These are phyloP conservation scores for Byssochlamys sp. DNA, from an alignment of 2,329 filamentous ascomycete species.

Conservation along the genomic window DNA sequence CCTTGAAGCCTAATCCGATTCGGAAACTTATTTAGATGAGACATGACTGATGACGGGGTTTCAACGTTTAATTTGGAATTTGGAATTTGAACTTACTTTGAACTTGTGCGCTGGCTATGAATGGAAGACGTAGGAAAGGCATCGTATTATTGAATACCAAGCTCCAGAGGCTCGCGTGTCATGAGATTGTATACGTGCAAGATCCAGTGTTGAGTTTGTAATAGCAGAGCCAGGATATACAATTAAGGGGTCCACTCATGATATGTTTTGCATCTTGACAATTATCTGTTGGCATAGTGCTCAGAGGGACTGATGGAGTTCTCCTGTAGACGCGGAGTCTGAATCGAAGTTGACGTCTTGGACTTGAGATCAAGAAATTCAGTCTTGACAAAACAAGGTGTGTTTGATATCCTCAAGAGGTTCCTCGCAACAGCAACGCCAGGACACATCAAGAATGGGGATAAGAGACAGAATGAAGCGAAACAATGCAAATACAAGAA, in stretches of 20 bases:
- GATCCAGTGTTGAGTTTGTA: no score
- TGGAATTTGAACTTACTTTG: neutral
- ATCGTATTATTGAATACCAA: neutral
- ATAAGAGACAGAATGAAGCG: neutral
- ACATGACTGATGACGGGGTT: neutral
- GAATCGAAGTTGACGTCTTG: neutral
- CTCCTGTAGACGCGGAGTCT: no score
- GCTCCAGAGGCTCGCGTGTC: neutral
- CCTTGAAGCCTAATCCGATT: constrained; percentile 1
- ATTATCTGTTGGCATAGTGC: no score
- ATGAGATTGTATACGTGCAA: neutral
- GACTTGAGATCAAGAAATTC: neutral
- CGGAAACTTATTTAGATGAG: neutral
- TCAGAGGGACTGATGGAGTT: no score
- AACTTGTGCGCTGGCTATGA: neutral
- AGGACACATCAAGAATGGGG: no score
- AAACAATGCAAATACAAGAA: neutral
- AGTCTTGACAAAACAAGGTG: neutral
- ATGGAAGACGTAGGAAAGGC: neutral
- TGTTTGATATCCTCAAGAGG: no score
- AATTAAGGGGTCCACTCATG: no score
- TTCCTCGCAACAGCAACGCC: no score
- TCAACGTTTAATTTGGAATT: neutral
- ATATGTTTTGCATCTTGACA: no score
- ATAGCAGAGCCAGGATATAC: no score